phyloP scores from a whole-genome alignment of 73 alveolate genomes.

The Uronychia binucleata region DNA sequence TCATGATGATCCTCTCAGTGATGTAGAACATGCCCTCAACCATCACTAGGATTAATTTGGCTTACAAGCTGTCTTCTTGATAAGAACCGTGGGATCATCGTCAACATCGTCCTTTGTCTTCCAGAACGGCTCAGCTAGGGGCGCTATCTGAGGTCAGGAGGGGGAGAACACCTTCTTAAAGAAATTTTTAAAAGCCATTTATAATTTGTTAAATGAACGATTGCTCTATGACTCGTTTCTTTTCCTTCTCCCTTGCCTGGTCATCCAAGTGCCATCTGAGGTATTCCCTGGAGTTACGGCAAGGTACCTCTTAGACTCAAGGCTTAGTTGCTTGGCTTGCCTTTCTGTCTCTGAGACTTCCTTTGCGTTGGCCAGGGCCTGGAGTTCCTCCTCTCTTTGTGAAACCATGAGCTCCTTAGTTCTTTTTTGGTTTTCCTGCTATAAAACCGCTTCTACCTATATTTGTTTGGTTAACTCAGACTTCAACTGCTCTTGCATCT shows the following conservation, averaged over 20 bases:
- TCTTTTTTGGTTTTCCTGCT: background rate
- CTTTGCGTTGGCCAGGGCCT: background rate
- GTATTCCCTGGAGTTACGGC: background rate
- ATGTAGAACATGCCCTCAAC: conserved; percentile 1
- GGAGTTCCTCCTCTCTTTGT: background rate
- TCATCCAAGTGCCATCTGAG: background rate
- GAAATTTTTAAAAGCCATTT: background rate
- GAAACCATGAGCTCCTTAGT: background rate
- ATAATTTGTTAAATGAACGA: background rate
- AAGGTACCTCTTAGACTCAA: background rate
- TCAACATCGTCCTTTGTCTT: background rate
- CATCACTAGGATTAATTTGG: background rate
- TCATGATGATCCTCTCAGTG: conserved; percentile 16
- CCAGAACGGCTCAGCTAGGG: background rate
- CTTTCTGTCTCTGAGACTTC: background rate
- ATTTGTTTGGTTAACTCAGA: background rate
- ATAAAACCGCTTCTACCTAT: background rate
- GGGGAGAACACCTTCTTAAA: background rate
- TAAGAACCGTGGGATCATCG: background rate
- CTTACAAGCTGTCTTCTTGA: background rate
- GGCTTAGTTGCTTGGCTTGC: background rate
- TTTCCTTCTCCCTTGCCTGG: background rate
- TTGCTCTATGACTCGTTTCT: background rate
- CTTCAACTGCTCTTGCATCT: background rate
- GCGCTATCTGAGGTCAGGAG: background rate